Conservation (phyloP, 495 filamentous ascomycete species). For the Aspergillus kassunensis region DNA sequence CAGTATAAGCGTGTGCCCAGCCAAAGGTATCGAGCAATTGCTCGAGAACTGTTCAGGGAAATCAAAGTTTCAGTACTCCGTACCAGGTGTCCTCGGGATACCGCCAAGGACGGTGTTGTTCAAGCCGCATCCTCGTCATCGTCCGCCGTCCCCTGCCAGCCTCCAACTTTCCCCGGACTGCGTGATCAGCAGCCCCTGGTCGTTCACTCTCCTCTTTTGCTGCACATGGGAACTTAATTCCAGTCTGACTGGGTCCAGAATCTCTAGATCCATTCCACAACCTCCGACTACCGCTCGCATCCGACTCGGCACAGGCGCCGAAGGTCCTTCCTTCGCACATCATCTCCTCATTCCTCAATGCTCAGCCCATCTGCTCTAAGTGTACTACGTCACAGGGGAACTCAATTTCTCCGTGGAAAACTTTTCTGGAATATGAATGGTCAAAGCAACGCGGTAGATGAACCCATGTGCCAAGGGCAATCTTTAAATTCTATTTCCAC, state of each 20-base stretch:
- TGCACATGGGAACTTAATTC: background rate
- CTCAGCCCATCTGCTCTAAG: background rate
- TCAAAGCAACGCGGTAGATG: background rate
- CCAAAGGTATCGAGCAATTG: background rate
- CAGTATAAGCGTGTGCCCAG: background rate
- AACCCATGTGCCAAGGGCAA: slow-evolving; percentile 1
- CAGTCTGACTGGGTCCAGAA: background rate
- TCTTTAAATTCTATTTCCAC: background rate
- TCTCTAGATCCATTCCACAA: background rate
- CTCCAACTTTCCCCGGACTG: slow-evolving; percentile 5
- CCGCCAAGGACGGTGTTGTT: slow-evolving; percentile 19
- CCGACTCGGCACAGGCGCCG: background rate
- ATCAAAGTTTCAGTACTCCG: slow-evolving; percentile 6
- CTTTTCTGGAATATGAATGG: background rate
- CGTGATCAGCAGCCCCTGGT: slow-evolving; percentile 11
- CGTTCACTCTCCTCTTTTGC: background rate
- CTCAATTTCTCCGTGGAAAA: background rate
- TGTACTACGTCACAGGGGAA: slow-evolving; percentile 5
- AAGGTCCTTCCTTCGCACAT: background rate
- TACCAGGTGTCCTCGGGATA: slow-evolving; percentile 18
- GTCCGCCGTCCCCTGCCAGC: background rate
- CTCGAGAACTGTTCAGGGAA: background rate
- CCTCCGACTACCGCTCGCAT: background rate
- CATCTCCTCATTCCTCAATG: background rate
- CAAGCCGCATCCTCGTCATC: background rate